These are phyloP conservation scores for Talaromyces sp. DNA, from an alignment of 2,329 filamentous ascomycete species.

Conservation along the genomic window DNA sequence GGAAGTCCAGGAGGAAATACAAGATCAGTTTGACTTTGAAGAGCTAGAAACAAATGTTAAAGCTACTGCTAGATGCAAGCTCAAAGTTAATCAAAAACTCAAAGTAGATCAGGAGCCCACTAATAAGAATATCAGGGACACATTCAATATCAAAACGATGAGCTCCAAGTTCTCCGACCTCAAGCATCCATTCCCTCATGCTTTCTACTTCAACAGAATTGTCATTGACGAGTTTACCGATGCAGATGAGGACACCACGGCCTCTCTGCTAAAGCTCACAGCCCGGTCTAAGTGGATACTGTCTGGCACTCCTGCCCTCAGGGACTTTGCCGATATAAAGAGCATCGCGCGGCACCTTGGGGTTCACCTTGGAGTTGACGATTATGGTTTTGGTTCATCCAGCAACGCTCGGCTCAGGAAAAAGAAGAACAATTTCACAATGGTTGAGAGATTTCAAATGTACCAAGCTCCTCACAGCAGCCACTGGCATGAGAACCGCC, in stretches of 20 bases:
- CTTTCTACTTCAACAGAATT: slow-evolving; percentile 63
- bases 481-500: slow-evolving; percentile 56
- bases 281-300: slow-evolving; percentile 63
- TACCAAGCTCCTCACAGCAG: slow-evolving; percentile 54
- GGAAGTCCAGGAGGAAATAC: not conserved
- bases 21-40: too few species aligned
- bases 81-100: not conserved
- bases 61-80: not conserved
- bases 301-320: slow-evolving; percentile 63
- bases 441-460: slow-evolving; percentile 59
- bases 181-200: slow-evolving; percentile 53
- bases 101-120: not conserved
- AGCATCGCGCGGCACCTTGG: slow-evolving; percentile 60
- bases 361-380: slow-evolving; percentile 58
- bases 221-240: slow-evolving; percentile 69
- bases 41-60: too few species aligned
- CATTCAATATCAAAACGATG: not conserved
- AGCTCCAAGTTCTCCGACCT: slow-evolving; percentile 28
- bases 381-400: slow-evolving; percentile 49
- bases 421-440: slow-evolving; percentile 30
- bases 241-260: slow-evolving; percentile 46
- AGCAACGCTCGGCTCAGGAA: slow-evolving; percentile 50
- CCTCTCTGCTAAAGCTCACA: slow-evolving; percentile 49
- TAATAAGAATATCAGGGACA: too few species aligned
- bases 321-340: slow-evolving; percentile 62